Evolutionary conservation across 2,329 filamentous ascomycete species (phyloP).

Genomic region (Arthrobotrys sinensis): DNA sequence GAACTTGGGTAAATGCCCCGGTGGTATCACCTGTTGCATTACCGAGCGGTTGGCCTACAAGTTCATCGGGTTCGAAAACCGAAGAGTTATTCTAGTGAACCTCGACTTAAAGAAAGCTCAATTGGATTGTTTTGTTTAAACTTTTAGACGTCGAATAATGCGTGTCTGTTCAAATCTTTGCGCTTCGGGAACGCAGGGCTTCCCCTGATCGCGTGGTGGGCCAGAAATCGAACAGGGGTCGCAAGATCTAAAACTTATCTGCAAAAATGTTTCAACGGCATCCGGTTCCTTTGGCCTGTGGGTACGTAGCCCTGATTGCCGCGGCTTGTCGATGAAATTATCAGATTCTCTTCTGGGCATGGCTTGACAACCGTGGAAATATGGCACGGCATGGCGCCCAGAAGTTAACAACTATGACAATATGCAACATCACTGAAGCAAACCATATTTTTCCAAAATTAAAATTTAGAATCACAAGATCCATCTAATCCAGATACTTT

Average conservation of each 20-base stretch:
- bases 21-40: neutral
- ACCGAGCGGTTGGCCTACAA: neutral
- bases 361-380: slow-evolving; percentile 20
- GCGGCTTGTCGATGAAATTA: slow-evolving; percentile 37
- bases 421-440: slow-evolving; percentile 20
- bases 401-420: neutral
- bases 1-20: slow-evolving; percentile 7
- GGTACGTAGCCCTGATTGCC: slow-evolving; percentile 37
- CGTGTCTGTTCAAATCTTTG: slow-evolving; percentile 9
- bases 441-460: slow-evolving; percentile 25
- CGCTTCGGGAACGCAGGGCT: slow-evolving; percentile 7
- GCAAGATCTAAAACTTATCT: slow-evolving; percentile 40
- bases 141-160: slow-evolving; percentile 1
- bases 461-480: slow-evolving; percentile 4
- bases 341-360: slow-evolving; percentile 32
- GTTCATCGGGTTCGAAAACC: neutral
- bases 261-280: slow-evolving; percentile 7
- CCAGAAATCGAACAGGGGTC: slow-evolving; percentile 23
- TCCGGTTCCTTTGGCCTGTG: slow-evolving; percentile 19
- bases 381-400: slow-evolving; percentile 9
- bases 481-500: neutral
- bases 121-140: slow-evolving; percentile 12
- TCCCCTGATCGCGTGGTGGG: slow-evolving; percentile 2
- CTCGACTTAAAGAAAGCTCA: neutral
- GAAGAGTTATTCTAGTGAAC: neutral